Base-by-base conservation (phyloP, 1,284 basidiomycete species). In the Leccinum subrobustum region DNA sequence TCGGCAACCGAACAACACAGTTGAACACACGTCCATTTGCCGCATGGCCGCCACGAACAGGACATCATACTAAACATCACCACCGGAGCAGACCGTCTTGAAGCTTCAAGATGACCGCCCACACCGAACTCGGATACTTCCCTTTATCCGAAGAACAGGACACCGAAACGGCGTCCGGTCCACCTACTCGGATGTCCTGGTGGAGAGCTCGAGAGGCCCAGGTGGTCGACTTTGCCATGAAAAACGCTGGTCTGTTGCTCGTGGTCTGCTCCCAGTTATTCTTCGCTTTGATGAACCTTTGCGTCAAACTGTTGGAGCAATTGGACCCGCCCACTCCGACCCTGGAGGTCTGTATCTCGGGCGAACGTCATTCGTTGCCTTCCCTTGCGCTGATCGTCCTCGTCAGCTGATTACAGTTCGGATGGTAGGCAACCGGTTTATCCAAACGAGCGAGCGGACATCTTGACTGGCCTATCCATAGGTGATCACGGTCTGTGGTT, bases 221-320 rank as follows among this genome's bases (percentile, higher is more conserved):
- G 29, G 52, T 35, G 33, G 12, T 20, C 3, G 25, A 27, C 12
- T 56, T 68, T 12, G 18, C 64, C 20, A 35, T 47, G 4, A 35
- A 44, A 3, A 91, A 91, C 70, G 73, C 79, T 2, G 89, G 89
- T 12, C 69, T 92, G 59, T 73, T 89, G 31, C 75, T 89, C 33
- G 80, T 92, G 35, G 81, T 82, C 18, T 73, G 76, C 1, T 76
- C 86, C 11, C 85, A 89, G 69, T 77, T 81, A 16, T 88, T 89
- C 72, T 85, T 87, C 57, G 81, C 86, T 6, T 66, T 80, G 29
- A 86, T 86, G 81, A 84, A 84, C 59, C 78, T 85, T 2, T 77
- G 79, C 18, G 87, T 88, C 60, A 90, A 90, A 73, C 77, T 78
- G 60, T 70, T 90, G 64, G 83, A 85, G 66, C 76, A 74, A 29